Base-by-base conservation (phyloP, 2,329 filamentous ascomycete genomes). In the Ophiostoma perfectum region DNA sequence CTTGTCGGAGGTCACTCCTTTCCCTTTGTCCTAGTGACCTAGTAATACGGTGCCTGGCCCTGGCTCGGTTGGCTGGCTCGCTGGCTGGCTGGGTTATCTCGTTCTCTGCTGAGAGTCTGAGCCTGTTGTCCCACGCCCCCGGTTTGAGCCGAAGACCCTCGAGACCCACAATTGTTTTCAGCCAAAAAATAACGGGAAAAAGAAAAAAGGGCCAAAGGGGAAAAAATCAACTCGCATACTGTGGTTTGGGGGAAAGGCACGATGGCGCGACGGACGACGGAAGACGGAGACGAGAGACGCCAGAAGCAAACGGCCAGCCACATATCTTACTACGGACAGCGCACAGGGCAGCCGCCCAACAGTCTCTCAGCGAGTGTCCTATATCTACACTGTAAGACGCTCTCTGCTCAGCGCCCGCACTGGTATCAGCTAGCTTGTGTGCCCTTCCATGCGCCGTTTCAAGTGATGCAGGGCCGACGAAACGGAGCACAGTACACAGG, bases 111-210 rank as follows among this genome's bases (percentile, higher is more conserved):
- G 11, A 2, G 11, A 44, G 42, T 6, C 42, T 12, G 14, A 7
- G 12, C 14, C 16, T 60, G 47, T 14, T 60, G 39, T 39, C 18
- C 9, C 12, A n/a, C 0, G 44, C 58, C 66, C 66, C 70, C 70
- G 69, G 69, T 70, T 70, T 70, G 66, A 70, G 66, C 69, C 69
- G 69, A 70, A 45, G 68, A 67, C 67, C 69, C 68, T 66, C 66
- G 60, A 16, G 39, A 65, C 55, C 49, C 52, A 62, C 12, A 42
- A 58, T 7, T 60, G 11, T 38, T 68, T 65, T 68, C 55, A 69
- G 67, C 66, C 66, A 67, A 63, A 63, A 67, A 69, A 44, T 8
- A 27, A 27, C 8, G 18, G 9, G 9, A 16, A 55, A 62, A 66
- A 27, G 27, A 27, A 27, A 27, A 27, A 27, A 27, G 27, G 27